Conservation (phyloP, 1,139 yeast species). For the Diutina pseudorugosa region DNA sequence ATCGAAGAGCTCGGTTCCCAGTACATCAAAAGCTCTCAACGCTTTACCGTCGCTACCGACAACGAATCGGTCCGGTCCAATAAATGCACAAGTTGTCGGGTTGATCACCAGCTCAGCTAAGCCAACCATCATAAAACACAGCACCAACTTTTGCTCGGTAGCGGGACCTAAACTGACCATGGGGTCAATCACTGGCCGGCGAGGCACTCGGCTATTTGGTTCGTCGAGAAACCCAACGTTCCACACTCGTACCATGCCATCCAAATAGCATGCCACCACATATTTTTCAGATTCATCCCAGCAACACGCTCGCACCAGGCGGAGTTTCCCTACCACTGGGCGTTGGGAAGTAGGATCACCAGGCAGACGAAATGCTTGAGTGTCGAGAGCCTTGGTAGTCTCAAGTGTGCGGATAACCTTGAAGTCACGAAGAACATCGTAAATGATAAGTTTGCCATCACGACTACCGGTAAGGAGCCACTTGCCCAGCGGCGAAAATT, state of each 20-base stretch:
- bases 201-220: constrained; percentile 7
- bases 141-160: constrained; percentile 9
- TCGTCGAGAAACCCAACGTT: constrained; percentile 28
- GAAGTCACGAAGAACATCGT: constrained; percentile 50
- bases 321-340: constrained; percentile 15
- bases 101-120: constrained; percentile 15
- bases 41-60: constrained; percentile 73
- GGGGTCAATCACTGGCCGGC: neutral
- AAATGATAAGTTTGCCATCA: constrained; percentile 53
- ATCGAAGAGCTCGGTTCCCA: constrained; percentile 30
- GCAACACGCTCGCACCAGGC: constrained; percentile 54
- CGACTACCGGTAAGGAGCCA: constrained; percentile 67
- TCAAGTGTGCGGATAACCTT: constrained; percentile 25
- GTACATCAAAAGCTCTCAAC: constrained; percentile 46
- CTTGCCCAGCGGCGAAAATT: constrained; percentile 68
- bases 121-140: constrained; percentile 30
- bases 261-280: constrained; percentile 57
- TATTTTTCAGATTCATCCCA: constrained; percentile 69
- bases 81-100: constrained; percentile 65
- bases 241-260: constrained; percentile 59
- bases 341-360: constrained; percentile 11
- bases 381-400: constrained; percentile 20
- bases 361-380: constrained; percentile 16
- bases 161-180: neutral
- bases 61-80: constrained; percentile 39